Conservation (phyloP, 805 yeast genomes). For the Sugiyamaella qingdaonensis region DNA sequence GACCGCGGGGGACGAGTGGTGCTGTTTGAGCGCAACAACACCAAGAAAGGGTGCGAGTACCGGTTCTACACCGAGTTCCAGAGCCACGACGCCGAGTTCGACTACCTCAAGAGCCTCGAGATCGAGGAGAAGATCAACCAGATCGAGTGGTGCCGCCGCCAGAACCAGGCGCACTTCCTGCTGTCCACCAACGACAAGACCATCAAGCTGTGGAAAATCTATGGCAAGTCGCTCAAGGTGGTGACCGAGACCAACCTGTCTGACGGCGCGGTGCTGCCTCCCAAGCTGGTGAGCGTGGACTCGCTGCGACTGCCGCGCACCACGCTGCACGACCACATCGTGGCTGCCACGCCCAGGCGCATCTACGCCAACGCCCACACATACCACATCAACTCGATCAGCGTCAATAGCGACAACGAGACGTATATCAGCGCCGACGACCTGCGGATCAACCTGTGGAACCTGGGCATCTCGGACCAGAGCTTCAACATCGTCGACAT, state of each 20-base stretch:
- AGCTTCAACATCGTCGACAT: conserved; percentile 96
- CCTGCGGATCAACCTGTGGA: conserved; percentile 93
- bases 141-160: conserved; percentile 90
- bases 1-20: conserved; percentile 99
- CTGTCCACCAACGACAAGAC: conserved; percentile 95
- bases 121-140: conserved; percentile 98
- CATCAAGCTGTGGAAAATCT: conserved; percentile 95
- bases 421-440: conserved; percentile 92
- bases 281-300: conserved; percentile 28
- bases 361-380: conserved; percentile 96
- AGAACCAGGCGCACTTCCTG: conserved; percentile 84
- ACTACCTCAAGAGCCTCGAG: conserved; percentile 89
- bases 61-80: conserved; percentile 95
- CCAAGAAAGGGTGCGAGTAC: conserved; percentile 79
- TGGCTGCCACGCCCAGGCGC: conserved; percentile 90
- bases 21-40: conserved; percentile 80
- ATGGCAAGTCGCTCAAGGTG: conserved; percentile 84
- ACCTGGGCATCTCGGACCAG: conserved; percentile 88
- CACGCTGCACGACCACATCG: conserved; percentile 90
- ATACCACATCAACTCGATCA: conserved; percentile 93
- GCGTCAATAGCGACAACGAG: conserved; percentile 93
- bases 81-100: conserved; percentile 97
- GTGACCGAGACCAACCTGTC: conserved; percentile 86
- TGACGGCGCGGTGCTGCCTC: conserved; percentile 35
- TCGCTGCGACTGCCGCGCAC: conserved; percentile 76